Evolutionary conservation across 1,284 basidiomycete species (phyloP), one percentile per base, ranked within the genome.

Genomic region (Mixia osmundae): DNA sequence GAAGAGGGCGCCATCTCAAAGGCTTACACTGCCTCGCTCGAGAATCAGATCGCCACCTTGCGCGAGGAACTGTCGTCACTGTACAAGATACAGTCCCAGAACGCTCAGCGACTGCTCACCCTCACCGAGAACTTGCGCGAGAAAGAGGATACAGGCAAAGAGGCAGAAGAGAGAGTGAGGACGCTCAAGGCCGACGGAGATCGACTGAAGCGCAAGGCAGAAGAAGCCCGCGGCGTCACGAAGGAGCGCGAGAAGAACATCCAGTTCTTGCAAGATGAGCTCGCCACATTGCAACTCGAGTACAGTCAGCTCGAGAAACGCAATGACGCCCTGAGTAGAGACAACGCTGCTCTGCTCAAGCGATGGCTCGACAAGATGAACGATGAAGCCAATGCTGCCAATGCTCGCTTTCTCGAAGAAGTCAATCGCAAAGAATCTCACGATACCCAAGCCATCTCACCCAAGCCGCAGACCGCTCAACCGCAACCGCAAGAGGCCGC

Each of bases 311-410:
- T 91, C 26, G 75, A 80, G 43, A 70, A 80, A 44, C 71, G 79
- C 26, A 94, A 91, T 53, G 64, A 72, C 48, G 74, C 66, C 16
- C 65, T 97, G 32, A 71, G 71, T 38, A 76, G 74, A 50, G 89
- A 97, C 57, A 97, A 97, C 50, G 85, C 87, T 14, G 76, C 76
- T 47, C 66, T 97, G 27, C 64, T 97, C 1, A 82, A 94, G 54
- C 72, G 85, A 12, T 94, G 85, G 85, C 64, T 94, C 18, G 85
- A 94, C 54, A 74, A 76, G 47, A 91, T 91, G 61, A 82, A 91
- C 52, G 63, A 69, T 11, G 83, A 87, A 51, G 39, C 43, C 11
- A 39, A 40, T 3, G 39, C 24, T 0, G 47, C 42, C 32, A 49
- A 49, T n/a, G 47, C 44, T 31, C 25, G n/a, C n/a, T n/a, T 25